A percentile compares a stretch with the other conserved stretches of the same genome.
phyloP scores from a whole-genome alignment of 2,329 filamentous ascomycete species.

The Pyrenochaeta sp. region DNA sequence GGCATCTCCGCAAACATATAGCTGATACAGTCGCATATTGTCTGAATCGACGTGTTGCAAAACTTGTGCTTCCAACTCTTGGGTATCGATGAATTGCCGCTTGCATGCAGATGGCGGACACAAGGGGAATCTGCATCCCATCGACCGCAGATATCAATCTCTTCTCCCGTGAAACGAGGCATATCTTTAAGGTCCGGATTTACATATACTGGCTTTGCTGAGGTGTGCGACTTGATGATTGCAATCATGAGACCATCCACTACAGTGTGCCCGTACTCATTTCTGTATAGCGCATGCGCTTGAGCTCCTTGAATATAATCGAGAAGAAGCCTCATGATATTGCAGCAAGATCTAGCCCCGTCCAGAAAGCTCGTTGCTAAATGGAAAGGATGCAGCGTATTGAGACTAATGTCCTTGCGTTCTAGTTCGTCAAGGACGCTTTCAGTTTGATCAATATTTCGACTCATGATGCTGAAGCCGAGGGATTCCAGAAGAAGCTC shows the following conservation, averaged over 20 bases:
- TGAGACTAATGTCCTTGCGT: not conserved
- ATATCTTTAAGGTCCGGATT: conserved; percentile 32
- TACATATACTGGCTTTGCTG: conserved; percentile 28
- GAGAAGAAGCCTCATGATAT: conserved; percentile 12
- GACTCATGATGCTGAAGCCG: conserved; percentile 27
- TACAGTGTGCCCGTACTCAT: conserved; percentile 49
- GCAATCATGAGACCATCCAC: conserved; percentile 50
- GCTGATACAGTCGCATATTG: conserved; percentile 48
- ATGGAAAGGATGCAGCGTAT: conserved; percentile 43
- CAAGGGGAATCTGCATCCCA: conserved; percentile 53
- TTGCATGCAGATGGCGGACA: conserved; percentile 37
- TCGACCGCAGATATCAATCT: conserved; percentile 54
- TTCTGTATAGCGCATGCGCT: conserved; percentile 10
- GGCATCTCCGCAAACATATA: conserved; percentile 10
- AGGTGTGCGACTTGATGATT: conserved; percentile 50
- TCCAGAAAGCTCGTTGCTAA: conserved; percentile 49
- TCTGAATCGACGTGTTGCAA: conserved; percentile 53
- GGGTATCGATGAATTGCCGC: conserved; percentile 39
- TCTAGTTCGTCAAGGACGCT: not conserved
- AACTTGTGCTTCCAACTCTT: conserved; percentile 55
- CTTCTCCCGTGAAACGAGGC: conserved; percentile 47
- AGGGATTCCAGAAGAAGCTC: conserved; percentile 23
- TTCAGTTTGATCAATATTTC: conserved; percentile 12
- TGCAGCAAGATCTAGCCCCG: conserved; percentile 46
- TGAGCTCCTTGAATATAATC: not conserved